Base-by-base conservation (phyloP, 768 basidiomycete species). In the Lentinula aciculospora region DNA sequence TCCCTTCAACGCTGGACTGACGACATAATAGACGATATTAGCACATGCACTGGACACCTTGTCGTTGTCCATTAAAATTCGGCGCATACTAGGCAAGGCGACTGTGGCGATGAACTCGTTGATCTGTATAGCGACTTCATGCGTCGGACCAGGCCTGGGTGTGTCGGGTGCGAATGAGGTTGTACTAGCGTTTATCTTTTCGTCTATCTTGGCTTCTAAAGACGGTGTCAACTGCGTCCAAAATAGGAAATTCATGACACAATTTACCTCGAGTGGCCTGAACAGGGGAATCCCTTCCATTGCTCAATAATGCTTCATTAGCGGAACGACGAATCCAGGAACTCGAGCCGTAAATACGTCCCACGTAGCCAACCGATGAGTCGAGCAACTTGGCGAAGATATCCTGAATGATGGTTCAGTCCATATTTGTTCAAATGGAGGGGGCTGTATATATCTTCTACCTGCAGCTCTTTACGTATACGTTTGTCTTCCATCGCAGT, bases 401-500 rank as follows among this genome's bases (percentile, higher is more conserved):
- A 62, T 98, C 96, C 84, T 92, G 55, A 12, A 37, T 53, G 42
- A 47, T 19, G 49, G n/a, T 1, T 19, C 48, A 21, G 23, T 29
- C 37, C n/a, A 36, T 17, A 27, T 29, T 23, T 2, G n/a, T 3
- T 31, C 25, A 32, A 8, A 40, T 27, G 29, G 29, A 5, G 31
- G 27, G 25, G 37, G 10, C 9, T 2, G 5, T n/a, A n/a, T n/a
- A n/a, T n/a, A n/a, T n/a, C 32, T 56, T 60, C 17, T 61, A 86
- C 89, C 78, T 96, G 94, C 9, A 98, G 74, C 57, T 99, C 97
- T 67, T 93, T 91, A 25, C 92, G 84, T 56, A 95, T 73, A 37
- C 91, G 81, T 23, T 85, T 81, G 70, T 99, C 97, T 58, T 98
- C 96, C 71, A 96, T 80, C 0, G 93, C 93, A 4, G 89, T 85